A percentile compares a stretch with the other conserved stretches of the same genome.
Evolutionary conservation across 345 rosid genomes (phyloP).

Genomic region (Eucalyptus viminalis): DNA sequence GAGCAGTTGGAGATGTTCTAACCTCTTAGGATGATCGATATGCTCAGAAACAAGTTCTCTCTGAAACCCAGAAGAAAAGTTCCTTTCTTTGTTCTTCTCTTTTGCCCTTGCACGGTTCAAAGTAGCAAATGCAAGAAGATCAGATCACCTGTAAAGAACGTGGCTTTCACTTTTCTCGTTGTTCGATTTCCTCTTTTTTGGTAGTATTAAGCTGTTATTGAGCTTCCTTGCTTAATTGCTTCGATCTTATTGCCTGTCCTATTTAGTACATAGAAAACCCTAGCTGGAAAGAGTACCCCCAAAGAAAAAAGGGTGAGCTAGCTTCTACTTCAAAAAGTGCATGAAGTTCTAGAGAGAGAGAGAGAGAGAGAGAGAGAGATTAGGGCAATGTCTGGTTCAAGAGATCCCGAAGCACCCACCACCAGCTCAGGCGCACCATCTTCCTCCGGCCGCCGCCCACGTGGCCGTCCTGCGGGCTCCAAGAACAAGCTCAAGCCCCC

Average conservation of each 20-base stretch:
- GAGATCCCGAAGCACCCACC: slow-evolving; percentile 20
- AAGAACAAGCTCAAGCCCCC: slow-evolving; percentile 72
- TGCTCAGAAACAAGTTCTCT: neutral
- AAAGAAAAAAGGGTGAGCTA: neutral
- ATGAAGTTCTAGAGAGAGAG: slow-evolving; percentile 4
- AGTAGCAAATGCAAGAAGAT: neutral
- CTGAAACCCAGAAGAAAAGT: neutral
- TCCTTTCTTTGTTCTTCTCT: neutral
- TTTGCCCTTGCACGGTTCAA: neutral
- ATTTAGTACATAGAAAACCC: neutral
- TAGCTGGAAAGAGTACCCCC: neutral
- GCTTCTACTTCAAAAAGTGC: neutral
- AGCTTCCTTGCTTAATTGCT: neutral
- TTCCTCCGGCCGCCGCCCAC: slow-evolving; percentile 39
- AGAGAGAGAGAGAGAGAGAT: neutral
- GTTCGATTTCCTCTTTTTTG: neutral
- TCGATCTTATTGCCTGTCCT: neutral
- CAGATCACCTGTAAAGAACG: neutral
- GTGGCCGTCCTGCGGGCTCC: slow-evolving; percentile 71
- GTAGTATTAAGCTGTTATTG: neutral
- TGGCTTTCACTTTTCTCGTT: neutral
- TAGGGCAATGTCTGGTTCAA: neutral
- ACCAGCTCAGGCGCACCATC: slow-evolving; percentile 13
- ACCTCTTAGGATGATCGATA: neutral
- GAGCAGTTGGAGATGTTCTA: neutral